Evolutionary conservation across 2,329 filamentous ascomycete species (phyloP).

Genomic region (Colletotrichum destructivum): DNA sequence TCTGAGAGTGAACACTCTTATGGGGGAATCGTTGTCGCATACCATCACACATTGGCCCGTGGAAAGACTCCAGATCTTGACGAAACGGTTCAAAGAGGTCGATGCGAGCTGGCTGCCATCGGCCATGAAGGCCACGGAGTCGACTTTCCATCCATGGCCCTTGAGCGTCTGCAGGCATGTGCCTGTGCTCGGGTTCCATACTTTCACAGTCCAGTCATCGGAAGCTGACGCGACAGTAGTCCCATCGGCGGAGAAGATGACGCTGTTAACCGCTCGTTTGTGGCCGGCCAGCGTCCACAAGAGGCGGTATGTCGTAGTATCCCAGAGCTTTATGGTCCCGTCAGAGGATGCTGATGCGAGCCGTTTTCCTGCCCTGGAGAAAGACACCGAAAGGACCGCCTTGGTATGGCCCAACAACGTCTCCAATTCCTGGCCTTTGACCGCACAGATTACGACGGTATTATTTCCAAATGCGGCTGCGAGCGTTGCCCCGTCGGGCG

Average conservation of each 20-base stretch:
- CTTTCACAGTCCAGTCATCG: accelerated
- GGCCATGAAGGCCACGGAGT: neutral
- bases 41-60: neutral
- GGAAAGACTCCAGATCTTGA: neutral
- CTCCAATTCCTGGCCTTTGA: neutral
- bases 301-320: neutral
- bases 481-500: neutral
- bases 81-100: neutral
- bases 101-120: neutral
- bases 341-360: neutral
- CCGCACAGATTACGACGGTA: neutral
- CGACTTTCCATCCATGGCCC: neutral
- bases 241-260: neutral
- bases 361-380: neutral
- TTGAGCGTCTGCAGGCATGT: neutral
- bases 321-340: neutral
- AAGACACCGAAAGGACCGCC: neutral
- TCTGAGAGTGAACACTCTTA: no score
- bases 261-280: neutral
- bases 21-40: no score
- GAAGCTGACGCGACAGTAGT: neutral
- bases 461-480: neutral
- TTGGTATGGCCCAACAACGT: neutral
- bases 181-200: neutral
- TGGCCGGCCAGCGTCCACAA: neutral